phyloP scores from a whole-genome alignment of 305 asterid genomes.

The Petunia hybrid region DNA sequence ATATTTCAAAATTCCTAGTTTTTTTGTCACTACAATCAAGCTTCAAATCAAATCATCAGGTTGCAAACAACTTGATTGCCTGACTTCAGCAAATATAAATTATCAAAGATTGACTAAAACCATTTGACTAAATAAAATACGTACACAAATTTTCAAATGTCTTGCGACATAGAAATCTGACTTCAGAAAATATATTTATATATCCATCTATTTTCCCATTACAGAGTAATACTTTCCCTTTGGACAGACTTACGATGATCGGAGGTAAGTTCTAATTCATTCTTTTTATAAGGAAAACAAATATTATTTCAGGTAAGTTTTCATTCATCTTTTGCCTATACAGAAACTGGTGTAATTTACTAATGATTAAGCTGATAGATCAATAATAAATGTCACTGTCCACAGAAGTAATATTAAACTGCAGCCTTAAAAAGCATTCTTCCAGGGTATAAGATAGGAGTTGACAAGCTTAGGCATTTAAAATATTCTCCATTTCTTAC shows the following conservation, averaged over 20 bases:
- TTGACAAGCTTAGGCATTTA: not conserved
- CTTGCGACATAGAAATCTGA: not conserved
- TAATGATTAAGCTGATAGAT: not conserved
- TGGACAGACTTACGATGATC: not conserved
- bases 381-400: not conserved
- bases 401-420: not conserved
- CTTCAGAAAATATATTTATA: not conserved
- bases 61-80: no score
- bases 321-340: not conserved
- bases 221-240: not conserved
- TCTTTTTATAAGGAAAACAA: no score
- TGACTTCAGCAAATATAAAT: no score
- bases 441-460: not conserved
- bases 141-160: not conserved
- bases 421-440: not conserved
- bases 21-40: not conserved
- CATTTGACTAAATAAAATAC: not conserved
- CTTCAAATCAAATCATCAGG: not conserved
- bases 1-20: not conserved
- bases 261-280: no score
- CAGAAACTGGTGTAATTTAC: not conserved
- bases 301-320: conserved; percentile 5
- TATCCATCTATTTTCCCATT: not conserved
- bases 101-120: not conserved
- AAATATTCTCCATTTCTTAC: not conserved